Conservation (phyloP, 2,329 filamentous ascomycete genomes). For the Eutypella sp. region DNA sequence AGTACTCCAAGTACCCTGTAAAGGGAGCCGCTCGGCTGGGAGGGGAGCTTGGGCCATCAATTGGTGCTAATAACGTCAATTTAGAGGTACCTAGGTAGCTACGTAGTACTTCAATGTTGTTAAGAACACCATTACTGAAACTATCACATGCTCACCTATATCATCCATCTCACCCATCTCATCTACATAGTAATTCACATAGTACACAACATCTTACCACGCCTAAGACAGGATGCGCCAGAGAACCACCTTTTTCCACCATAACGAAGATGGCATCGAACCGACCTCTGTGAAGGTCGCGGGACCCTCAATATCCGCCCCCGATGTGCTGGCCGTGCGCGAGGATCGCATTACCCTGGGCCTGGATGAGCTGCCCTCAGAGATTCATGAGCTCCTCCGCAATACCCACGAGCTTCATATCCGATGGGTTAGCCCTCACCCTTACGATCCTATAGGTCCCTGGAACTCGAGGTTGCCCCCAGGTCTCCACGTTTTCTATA, state of each 20-base stretch:
- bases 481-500: constrained; percentile 77
- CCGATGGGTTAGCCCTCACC: constrained; percentile 63
- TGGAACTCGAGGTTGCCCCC: constrained; percentile 71
- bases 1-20: no score
- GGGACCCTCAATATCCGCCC: constrained; percentile 49
- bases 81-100: no score
- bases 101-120: no score
- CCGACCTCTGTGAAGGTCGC: constrained; percentile 58
- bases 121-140: no score
- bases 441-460: constrained; percentile 59
- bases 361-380: constrained; percentile 66
- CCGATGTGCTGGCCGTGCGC: constrained; percentile 59
- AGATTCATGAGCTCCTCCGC: constrained; percentile 58
- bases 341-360: constrained; percentile 76
- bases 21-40: no score
- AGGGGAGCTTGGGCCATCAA: no score
- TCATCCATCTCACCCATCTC: no score
- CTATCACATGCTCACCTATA: no score
- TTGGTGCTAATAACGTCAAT: no score
- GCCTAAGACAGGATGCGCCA: constrained; percentile 74
- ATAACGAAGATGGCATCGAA: constrained; percentile 58
- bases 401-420: constrained; percentile 70
- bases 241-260: constrained; percentile 73
- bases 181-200: no score
- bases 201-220: no score